Percentiles rank a stretch among this genome's conserved stretches.
Evolutionary conservation across 106 monocot species (phyloP).

Genomic region (Platanthera zijinensis): DNA sequence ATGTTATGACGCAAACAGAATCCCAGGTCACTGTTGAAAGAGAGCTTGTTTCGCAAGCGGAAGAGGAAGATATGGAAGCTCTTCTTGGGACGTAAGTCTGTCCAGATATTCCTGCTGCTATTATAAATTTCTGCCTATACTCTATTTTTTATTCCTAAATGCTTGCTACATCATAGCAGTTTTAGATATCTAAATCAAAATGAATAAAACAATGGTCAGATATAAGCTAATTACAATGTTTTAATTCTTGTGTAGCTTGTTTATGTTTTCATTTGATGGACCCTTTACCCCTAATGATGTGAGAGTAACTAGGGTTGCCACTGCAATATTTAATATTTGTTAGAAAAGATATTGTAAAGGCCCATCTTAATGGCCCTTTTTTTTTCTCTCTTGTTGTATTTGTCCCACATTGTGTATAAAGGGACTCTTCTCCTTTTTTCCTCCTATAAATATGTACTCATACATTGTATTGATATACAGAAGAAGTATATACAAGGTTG

Average conservation of each 20-base stretch:
- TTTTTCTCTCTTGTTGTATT: too few relatives aligned
- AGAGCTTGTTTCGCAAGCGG: constrained; percentile 91
- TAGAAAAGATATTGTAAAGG: too few relatives aligned
- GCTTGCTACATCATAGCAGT: not conserved
- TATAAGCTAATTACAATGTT: not conserved
- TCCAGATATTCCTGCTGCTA: not conserved
- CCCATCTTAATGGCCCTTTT: too few relatives aligned
- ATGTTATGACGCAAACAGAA: constrained; percentile 44
- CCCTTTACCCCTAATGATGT: too few relatives aligned
- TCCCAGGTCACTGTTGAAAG: constrained; percentile 94
- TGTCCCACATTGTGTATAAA: too few relatives aligned
- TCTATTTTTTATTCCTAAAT: not conserved
- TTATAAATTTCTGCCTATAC: not conserved
- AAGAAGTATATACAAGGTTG: too few relatives aligned
- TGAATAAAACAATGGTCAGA: not conserved
- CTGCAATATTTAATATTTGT: too few relatives aligned
- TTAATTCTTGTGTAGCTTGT: not conserved
- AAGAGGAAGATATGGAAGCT: constrained; percentile 99
- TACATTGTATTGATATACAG: too few relatives aligned
- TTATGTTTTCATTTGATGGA: not conserved
- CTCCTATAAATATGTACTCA: too few relatives aligned
- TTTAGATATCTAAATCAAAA: not conserved
- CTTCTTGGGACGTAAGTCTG: constrained; percentile 90
- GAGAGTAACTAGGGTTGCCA: too few relatives aligned
- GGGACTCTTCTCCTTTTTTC: too few relatives aligned